These are phyloP conservation scores for Acephala macrosclerotiorum DNA, from an alignment of 2,329 filamentous ascomycete genomes.

Conservation along the genomic window DNA sequence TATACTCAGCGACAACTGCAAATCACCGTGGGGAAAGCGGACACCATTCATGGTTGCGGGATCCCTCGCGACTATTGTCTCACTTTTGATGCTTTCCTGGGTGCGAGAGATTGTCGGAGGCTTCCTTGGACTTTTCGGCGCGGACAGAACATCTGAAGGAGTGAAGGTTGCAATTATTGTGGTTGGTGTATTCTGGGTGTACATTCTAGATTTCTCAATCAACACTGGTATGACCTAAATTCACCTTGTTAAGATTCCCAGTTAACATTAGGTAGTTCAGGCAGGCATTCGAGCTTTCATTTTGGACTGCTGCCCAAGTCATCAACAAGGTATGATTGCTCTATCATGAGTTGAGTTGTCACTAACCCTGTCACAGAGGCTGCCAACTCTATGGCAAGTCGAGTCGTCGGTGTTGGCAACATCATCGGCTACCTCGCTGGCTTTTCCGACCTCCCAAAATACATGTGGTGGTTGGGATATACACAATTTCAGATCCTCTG, in stretches of 20 bases:
- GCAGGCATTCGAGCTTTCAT: constrained; percentile 92
- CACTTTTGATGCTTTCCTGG: constrained; percentile 77
- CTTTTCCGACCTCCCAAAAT: constrained; percentile 78
- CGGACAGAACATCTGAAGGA: constrained; percentile 66
- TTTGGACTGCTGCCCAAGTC: constrained; percentile 88
- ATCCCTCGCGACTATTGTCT: constrained; percentile 69
- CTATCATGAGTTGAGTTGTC: background rate
- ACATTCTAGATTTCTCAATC: constrained; percentile 91
- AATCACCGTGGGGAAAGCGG: constrained; percentile 76
- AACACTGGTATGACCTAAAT: constrained; percentile 74
- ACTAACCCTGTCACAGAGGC: constrained; percentile 47
- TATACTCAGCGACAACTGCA: constrained; percentile 81
- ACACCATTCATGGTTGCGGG: constrained; percentile 84
- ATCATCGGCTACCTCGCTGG: constrained; percentile 90
- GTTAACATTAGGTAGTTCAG: constrained; percentile 66
- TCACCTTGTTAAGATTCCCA: background rate
- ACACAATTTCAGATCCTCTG: constrained; percentile 95
- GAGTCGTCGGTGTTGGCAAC: constrained; percentile 86
- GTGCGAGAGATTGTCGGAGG: constrained; percentile 75
- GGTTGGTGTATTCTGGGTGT: constrained; percentile 85
- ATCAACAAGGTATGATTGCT: constrained; percentile 73
- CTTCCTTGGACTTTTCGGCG: constrained; percentile 74
- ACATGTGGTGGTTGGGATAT: constrained; percentile 81
- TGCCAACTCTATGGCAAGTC: constrained; percentile 93
- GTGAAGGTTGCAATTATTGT: constrained; percentile 75